A percentile compares a stretch with the other conserved stretches of the same genome.
Evolutionary conservation across 768 basidiomycete genomes (phyloP).

Genomic region (Tubosaeta sp.): DNA sequence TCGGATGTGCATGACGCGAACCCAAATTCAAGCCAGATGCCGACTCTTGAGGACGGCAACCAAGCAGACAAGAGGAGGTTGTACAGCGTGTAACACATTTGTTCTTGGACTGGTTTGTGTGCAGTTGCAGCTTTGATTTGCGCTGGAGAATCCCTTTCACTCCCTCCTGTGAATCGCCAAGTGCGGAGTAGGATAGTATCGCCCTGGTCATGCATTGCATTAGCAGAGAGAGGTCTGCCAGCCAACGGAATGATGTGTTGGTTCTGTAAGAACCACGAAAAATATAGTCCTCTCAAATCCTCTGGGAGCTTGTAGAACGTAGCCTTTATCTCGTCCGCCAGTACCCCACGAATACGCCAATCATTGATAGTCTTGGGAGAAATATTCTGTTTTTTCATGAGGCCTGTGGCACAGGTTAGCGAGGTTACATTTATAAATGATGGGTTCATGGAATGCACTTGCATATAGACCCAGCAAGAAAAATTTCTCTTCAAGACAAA

Average conservation of each 20-base stretch:
- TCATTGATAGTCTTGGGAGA: slow-evolving; percentile 25
- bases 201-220: neutral
- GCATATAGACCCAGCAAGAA: slow-evolving; percentile 32
- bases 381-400: slow-evolving; percentile 20
- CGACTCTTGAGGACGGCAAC: neutral
- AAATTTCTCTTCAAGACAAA: slow-evolving; percentile 7
- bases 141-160: neutral
- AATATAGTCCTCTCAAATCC: slow-evolving; percentile 26
- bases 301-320: slow-evolving; percentile 24
- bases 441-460: neutral
- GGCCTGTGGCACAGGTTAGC: slow-evolving; percentile 1
- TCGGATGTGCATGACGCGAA: slow-evolving; percentile 15
- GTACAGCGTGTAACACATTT: slow-evolving; percentile 1
- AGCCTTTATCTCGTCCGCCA: slow-evolving; percentile 26
- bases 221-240: neutral
- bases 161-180: slow-evolving; percentile 8
- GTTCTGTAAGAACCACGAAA: slow-evolving; percentile 36
- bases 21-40: slow-evolving; percentile 15
- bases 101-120: neutral
- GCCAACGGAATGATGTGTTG: slow-evolving; percentile 26
- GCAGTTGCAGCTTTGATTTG: neutral
- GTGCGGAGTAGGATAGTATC: neutral
- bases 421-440: neutral
- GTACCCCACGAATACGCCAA: slow-evolving; percentile 30
- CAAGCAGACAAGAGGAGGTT: neutral